Base-by-base conservation (phyloP, 129 eudicot genomes). In the Arctium lappa region DNA sequence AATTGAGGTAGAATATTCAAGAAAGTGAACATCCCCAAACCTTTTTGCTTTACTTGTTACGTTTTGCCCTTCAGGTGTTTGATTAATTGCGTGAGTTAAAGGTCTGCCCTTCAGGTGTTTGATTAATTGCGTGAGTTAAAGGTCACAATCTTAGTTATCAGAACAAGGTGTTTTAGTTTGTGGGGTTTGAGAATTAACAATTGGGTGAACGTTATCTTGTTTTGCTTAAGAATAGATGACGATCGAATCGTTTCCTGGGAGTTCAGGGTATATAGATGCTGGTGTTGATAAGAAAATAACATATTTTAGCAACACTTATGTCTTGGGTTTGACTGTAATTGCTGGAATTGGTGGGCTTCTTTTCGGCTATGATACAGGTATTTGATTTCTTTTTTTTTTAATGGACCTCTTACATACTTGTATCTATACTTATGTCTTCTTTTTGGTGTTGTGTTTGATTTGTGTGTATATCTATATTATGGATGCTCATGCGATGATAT, bases 311-410 rank as follows among this genome's bases (percentile, higher is more conserved):
- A 87, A 87, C 68, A 63, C 84, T 0, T 87, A 81, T 63, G 86
- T 87, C 0, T 78, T 87, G 88, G 90, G 88, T 32, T 78, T 87
- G 81, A 84, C 90, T 37, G 29, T 84, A 39, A 79, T 87, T 48
- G 90, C 88, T 76, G 90, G 88, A 8, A 80, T 87, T 77, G 90
- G 86, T 60, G 86, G 87, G 44, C 84, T 86, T 79, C 87, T 86
- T 75, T 86, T 86, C 46, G 89, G 87, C 32, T 86, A 82, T 42
- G 87, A 86, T n/a, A 82, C 87, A 32, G 82, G 87, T 83, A 79
- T n/a, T 70, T 15, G 5, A 22, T 60, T 56, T 15, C 1, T 48
- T 15, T 34, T 2, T 38, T 72, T 60, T 40, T 66, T 62, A 66
- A 50, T 37, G 66, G 42, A 62, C 74, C 44, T 81, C 11, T n/a